phyloP scores from a whole-genome alignment of 2,329 filamentous ascomycete species.

The Acrodontium crateriforme region DNA sequence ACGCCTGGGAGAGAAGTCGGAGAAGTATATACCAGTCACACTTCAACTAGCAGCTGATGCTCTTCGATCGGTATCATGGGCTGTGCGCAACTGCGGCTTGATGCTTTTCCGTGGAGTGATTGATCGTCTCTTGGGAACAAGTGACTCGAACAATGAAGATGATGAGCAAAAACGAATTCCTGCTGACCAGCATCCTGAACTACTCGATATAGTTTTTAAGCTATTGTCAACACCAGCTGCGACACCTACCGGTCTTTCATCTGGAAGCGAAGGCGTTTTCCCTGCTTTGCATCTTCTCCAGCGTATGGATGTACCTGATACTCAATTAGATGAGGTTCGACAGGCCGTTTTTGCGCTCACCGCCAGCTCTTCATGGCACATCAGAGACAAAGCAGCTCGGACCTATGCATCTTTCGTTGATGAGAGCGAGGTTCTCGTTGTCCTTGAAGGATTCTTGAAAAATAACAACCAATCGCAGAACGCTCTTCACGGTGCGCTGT shows the following conservation, averaged over 20 bases:
- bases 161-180: slow-evolving; percentile 44
- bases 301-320: slow-evolving; percentile 51
- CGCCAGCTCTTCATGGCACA: slow-evolving; percentile 61
- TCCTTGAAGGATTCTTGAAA: slow-evolving; percentile 5
- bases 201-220: slow-evolving; percentile 49
- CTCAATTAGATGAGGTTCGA: slow-evolving; percentile 42
- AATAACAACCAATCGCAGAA: slow-evolving; percentile 12
- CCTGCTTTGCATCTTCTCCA: slow-evolving; percentile 71
- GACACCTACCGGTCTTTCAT: slow-evolving; percentile 2
- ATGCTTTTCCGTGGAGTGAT: slow-evolving; percentile 79
- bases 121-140: slow-evolving; percentile 62
- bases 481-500: slow-evolving; percentile 20
- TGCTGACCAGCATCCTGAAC: slow-evolving; percentile 53
- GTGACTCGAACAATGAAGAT: slow-evolving; percentile 48
- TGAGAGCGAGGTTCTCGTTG: slow-evolving; percentile 2
- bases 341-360: slow-evolving; percentile 48
- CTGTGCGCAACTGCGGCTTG: slow-evolving; percentile 83
- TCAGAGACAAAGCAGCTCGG: slow-evolving; percentile 65
- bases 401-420: slow-evolving; percentile 38
- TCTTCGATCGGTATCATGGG: slow-evolving; percentile 75
- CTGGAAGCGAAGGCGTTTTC: slow-evolving; percentile 53
- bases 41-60: slow-evolving; percentile 69
- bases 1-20: slow-evolving; percentile 56
- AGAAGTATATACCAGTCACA: slow-evolving; percentile 57
- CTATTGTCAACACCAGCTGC: slow-evolving; percentile 34